Evolutionary conservation across 805 yeast genomes (phyloP), one percentile per base, ranked within the genome.

Genomic region (Naumovozyma castellii): DNA sequence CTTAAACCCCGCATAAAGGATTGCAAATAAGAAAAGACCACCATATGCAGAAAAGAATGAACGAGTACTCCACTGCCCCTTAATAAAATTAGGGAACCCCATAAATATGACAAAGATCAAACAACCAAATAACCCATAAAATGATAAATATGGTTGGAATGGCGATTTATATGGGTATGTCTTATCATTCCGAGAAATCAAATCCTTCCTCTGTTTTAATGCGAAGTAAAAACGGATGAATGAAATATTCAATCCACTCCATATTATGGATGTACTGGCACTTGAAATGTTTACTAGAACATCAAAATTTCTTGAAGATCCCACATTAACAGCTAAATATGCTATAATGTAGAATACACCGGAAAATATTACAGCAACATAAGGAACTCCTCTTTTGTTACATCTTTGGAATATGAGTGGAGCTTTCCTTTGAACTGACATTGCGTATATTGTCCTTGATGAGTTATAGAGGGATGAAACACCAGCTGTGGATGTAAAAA

Each of bases 221-320:
- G 84, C 88, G 45, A 69, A 73, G 57, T 72, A 77, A 51, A 80
- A 81, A 39, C 88, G 60, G 30, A 81, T 55, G 53, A 69, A 82
- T 2, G 85, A 68, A 14, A 78, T 53, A 48, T 82, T 76, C 73
- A 81, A 75, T 4, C 85, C 83, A 47, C 69, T 62, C 95, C 95
- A 86, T 33, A 83, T 85, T 28, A 86, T 61, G 39, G 85, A 72
- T 0, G 87, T 88, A 1, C 88, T 73, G 0, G 88, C 75, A 2
- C 88, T 77, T 38, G 84, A 73, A 28, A 84, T 68, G 48, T 78
- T 76, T 5, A 82, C 72, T 42, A 84, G 62, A 49, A 80, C 74
- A 43, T 75, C 81, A 48, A 84, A 84, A 4, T 80, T 80, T 13
- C 65, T 59, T 13, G 81, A 73, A 0, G 87, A 78, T 30, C 67